Evolutionary conservation across 768 basidiomycete genomes (phyloP), one percentile per base, ranked within the genome.

Genomic region (Hypholoma sublateritium): DNA sequence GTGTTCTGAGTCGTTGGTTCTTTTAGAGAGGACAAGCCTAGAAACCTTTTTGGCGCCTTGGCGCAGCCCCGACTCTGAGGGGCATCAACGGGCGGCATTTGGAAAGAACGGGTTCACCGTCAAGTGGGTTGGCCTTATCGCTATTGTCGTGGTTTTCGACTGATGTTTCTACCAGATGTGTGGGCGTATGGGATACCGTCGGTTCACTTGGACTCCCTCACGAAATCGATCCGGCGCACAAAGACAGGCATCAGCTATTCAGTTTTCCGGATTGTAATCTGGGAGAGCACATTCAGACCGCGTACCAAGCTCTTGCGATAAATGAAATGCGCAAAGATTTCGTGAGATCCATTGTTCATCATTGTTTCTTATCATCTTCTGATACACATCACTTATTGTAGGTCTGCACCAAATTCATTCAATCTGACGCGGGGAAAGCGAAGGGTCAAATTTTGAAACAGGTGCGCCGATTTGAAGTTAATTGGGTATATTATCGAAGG

Each of bases 171-270:
- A 42, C 24, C 51, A 87, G 84, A 68, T 87, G 86, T 59, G 62
- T 91, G 50, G 88, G 89, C 2, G 87, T 91, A n/a, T 91, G 86
- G 63, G 89, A 91, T 62, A 91, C 89, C 5, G 89, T 90, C 19
- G 87, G 87, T 13, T 79, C 87, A 11, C 67, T 88, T 34, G 88
- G 88, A 12, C 70, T 91, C 12, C 89, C 89, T 1, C 84, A 85
- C 62, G 88, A 89, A 62, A 63, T 90, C 12, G 76, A 77, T 2
- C 67, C 76, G 42, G 68, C 71, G 17, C 76, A 77, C 13, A 70
- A 77, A 17, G 77, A 75, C 54, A 66, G 77, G 16, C 75, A 71
- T 51, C 77, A 75, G 3, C 70, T 88, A 2, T 89, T 88, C 61
- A 88, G 89, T 19, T 89, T 90, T 65, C 78, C 76, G 11, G 84